Conservation (phyloP, 192 early-diverging fungal species). For the Pilaira anomala region DNA sequence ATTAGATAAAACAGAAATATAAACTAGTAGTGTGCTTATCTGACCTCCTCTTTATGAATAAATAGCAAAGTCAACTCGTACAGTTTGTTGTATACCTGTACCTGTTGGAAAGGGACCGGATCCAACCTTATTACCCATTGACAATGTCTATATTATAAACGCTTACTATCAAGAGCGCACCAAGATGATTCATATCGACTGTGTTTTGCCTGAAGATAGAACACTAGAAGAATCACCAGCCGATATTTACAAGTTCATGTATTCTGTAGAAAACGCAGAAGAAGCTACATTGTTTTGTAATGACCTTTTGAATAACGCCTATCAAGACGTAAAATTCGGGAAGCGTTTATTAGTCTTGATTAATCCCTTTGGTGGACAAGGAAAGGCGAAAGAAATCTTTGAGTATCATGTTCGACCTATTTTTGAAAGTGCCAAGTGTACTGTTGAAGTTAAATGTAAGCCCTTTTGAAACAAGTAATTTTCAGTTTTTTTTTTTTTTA, state of each 20-base stretch:
- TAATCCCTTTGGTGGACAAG: conserved; percentile 75
- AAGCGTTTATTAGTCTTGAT: conserved; percentile 56
- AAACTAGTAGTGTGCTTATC: neutral
- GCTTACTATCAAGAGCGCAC: conserved; percentile 14
- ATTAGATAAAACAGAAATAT: neutral
- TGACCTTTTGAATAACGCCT: conserved; percentile 19
- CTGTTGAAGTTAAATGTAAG: conserved; percentile 49
- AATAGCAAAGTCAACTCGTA: conserved; percentile 17
- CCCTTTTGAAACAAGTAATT: neutral
- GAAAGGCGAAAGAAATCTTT: conserved; percentile 57
- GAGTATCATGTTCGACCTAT: conserved; percentile 54
- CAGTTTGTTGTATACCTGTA: conserved; percentile 29
- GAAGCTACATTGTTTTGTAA: conserved; percentile 21
- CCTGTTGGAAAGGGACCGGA: conserved; percentile 18
- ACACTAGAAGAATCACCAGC: conserved; percentile 9
- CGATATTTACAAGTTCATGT: conserved; percentile 34
- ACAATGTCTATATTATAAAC: conserved; percentile 21
- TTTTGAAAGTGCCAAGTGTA: conserved; percentile 58
- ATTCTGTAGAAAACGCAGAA: conserved; percentile 12
- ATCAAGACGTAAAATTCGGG: conserved; percentile 21
- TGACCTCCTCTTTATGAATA: neutral
- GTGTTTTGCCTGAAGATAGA: conserved; percentile 24
- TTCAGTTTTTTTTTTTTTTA: neutral
- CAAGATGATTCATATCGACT: conserved; percentile 30
- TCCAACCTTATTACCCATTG: conserved; percentile 29